These are phyloP conservation scores for Hortaea sp. DNA, from an alignment of 2,329 filamentous ascomycete genomes.

Conservation along the genomic window DNA sequence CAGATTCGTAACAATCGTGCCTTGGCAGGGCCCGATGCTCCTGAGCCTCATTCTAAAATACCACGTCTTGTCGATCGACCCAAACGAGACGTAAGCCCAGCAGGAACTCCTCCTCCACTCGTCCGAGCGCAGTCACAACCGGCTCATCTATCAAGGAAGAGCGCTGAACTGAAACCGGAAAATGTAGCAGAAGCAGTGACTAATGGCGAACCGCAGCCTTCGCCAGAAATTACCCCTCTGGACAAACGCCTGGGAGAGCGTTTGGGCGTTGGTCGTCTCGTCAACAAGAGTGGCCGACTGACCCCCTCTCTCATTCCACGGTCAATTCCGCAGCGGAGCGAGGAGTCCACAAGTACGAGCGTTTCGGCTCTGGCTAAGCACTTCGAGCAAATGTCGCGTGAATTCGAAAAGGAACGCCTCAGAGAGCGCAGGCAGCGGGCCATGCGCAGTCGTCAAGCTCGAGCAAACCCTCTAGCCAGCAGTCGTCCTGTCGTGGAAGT, in stretches of 20 bases:
- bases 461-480: conserved; percentile 79
- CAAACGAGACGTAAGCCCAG: conserved; percentile 24
- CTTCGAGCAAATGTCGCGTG: conserved; percentile 90
- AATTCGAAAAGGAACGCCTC: conserved; percentile 90
- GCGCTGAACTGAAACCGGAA: conserved; percentile 10
- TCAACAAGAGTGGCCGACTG: conserved; percentile 44
- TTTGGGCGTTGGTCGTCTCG: conserved; percentile 33
- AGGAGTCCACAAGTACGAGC: conserved; percentile 45
- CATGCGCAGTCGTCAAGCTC: conserved; percentile 63
- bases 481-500: conserved; percentile 96
- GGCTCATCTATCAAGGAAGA: conserved; percentile 19
- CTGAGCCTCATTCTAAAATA: conserved; percentile 24
- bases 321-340: conserved; percentile 62
- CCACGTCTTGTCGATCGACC: conserved; percentile 22
- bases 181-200: conserved; percentile 13
- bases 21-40: conserved; percentile 8
- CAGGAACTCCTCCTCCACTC: conserved; percentile 35
- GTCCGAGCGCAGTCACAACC: conserved; percentile 44
- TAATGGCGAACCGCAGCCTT: neutral
- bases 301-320: conserved; percentile 72
- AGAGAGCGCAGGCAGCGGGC: conserved; percentile 74
- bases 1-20: conserved; percentile 25
- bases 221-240: conserved; percentile 8
- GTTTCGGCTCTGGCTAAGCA: conserved; percentile 90
- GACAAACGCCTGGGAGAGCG: conserved; percentile 69